phyloP scores from a whole-genome alignment of 2,329 filamentous ascomycete genomes.

The Gremmenia infestans region DNA sequence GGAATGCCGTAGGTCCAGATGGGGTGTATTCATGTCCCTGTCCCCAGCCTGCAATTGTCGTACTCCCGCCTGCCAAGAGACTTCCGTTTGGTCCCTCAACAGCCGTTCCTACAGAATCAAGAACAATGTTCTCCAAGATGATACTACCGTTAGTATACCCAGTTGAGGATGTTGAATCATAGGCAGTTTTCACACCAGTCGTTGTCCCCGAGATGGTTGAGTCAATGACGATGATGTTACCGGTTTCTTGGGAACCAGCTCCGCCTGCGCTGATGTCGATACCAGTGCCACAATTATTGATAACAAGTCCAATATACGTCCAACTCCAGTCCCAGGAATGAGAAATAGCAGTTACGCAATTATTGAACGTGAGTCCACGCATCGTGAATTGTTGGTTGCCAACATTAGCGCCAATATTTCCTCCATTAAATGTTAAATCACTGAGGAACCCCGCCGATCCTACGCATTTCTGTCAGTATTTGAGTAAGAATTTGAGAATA shows the following conservation, averaged over 20 bases:
- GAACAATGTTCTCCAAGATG: slow-evolving; percentile 82
- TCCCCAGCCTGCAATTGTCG: slow-evolving; percentile 63
- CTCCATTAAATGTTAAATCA: slow-evolving; percentile 56
- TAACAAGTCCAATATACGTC: slow-evolving; percentile 45
- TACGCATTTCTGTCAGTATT: background rate
- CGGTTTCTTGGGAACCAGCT: slow-evolving; percentile 40
- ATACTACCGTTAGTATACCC: slow-evolving; percentile 67
- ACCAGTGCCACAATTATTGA: slow-evolving; percentile 48
- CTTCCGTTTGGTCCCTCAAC: slow-evolving; percentile 52
- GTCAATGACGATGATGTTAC: slow-evolving; percentile 54
- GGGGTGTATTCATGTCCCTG: slow-evolving; percentile 70
- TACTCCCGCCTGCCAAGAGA: slow-evolving; percentile 61
- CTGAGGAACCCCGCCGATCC: slow-evolving; percentile 54
- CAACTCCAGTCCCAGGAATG: slow-evolving; percentile 58
- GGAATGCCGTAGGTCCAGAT: slow-evolving; percentile 35
- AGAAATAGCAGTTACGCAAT: slow-evolving; percentile 44
- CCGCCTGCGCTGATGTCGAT: slow-evolving; percentile 45
- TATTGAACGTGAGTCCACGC: slow-evolving; percentile 44
- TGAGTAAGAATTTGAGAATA: slow-evolving; percentile 1
- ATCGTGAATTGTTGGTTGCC: slow-evolving; percentile 63
- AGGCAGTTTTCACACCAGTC: slow-evolving; percentile 46
- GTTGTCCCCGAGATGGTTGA: slow-evolving; percentile 44
- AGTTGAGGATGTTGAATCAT: slow-evolving; percentile 46
- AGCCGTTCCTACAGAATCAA: slow-evolving; percentile 59
- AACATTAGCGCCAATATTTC: slow-evolving; percentile 52